A percentile compares a stretch with the other conserved stretches of the same genome.
phyloP scores from a whole-genome alignment of 1,139 yeast genomes.

The Dujonia santamariae region DNA sequence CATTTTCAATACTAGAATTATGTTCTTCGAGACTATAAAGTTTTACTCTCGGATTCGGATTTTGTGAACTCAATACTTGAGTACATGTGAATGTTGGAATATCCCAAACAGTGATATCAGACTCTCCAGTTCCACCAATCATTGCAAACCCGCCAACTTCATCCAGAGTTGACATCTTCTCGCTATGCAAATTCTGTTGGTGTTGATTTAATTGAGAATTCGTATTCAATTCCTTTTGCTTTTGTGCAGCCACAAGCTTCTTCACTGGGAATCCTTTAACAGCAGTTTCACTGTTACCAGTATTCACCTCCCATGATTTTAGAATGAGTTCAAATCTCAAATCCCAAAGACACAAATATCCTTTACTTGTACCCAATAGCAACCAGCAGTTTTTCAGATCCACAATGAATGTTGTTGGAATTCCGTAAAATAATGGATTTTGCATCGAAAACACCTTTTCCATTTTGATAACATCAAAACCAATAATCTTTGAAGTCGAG shows the following conservation, averaged over 20 bases:
- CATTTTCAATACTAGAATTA: conserved; percentile 20
- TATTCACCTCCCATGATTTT: conserved; percentile 58
- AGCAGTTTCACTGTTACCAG: conserved; percentile 17
- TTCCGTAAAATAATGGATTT: conserved; percentile 65
- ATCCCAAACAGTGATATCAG: conserved; percentile 76
- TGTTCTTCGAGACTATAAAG: conserved; percentile 30
- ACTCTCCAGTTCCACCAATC: conserved; percentile 62
- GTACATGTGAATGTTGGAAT: conserved; percentile 62
- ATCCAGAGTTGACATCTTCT: background rate
- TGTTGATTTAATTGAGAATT: background rate
- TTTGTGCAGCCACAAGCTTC: conserved; percentile 8
- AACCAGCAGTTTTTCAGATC: conserved; percentile 58
- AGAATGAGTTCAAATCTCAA: conserved; percentile 60
- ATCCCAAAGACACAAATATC: conserved; percentile 80
- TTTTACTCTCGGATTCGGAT: conserved; percentile 28
- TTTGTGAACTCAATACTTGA: conserved; percentile 45
- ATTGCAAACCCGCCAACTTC: conserved; percentile 39
- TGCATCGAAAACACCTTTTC: conserved; percentile 37
- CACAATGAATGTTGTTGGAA: conserved; percentile 57
- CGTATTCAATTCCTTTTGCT: conserved; percentile 9
- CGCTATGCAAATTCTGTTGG: background rate
- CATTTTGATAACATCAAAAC: conserved; percentile 63
- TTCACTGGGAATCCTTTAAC: conserved; percentile 7
- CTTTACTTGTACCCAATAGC: conserved; percentile 70
- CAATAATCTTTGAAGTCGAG: conserved; percentile 49